Percentiles rank a stretch among this genome's conserved stretches.
phyloP scores from a whole-genome alignment of 257 asterid genomes.

The Cinchona pubescens region DNA sequence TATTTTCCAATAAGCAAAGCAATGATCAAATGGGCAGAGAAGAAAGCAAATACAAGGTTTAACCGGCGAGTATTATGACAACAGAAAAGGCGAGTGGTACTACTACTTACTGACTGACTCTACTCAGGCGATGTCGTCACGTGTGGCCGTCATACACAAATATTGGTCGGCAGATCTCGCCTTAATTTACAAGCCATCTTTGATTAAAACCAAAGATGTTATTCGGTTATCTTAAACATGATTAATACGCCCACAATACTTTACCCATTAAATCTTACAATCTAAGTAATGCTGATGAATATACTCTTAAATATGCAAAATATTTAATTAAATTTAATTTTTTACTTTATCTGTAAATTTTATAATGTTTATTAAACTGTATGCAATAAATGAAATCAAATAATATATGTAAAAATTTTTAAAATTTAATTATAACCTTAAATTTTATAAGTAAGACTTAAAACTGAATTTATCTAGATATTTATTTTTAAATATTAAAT shows the following conservation, averaged over 20 bases:
- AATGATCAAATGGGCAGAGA: not conserved
- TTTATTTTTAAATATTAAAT: no score
- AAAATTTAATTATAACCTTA: no score
- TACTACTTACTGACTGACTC: no score
- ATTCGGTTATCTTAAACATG: not conserved
- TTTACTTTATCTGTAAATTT: no score
- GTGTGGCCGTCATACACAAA: constrained; percentile 35
- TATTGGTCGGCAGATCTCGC: constrained; percentile 33
- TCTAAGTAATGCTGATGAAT: not conserved
- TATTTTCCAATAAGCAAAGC: not conserved
- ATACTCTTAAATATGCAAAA: constrained; percentile 1
- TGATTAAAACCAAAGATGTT: not conserved
- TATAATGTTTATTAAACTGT: no score
- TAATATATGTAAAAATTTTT: no score
- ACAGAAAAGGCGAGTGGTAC: constrained; percentile 18
- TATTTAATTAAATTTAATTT: no score
- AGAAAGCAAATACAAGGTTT: constrained; percentile 16
- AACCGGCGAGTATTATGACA: constrained; percentile 34
- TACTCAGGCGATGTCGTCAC: constrained; percentile 22
- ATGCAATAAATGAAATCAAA: no score
- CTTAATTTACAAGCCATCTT: constrained; percentile 28
- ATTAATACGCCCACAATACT: not conserved
- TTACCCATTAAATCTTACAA: not conserved
- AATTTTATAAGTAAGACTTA: no score
- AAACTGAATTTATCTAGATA: no score